Evolutionary conservation across 2,329 filamentous ascomycete species (phyloP), one percentile per base, ranked within the genome.

Genomic region (Epichloe sylvatica): DNA sequence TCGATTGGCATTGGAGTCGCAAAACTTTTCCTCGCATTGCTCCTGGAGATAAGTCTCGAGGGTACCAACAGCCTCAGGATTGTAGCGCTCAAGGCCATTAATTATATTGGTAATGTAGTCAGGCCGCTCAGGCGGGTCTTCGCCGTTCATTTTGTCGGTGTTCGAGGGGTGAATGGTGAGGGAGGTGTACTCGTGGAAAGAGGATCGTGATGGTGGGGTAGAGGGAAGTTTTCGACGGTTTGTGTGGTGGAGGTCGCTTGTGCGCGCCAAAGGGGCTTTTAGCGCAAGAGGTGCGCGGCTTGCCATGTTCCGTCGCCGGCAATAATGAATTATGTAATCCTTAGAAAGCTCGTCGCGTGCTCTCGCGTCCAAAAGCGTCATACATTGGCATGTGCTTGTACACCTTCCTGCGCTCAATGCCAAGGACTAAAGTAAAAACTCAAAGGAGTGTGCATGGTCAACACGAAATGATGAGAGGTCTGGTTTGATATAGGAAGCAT

Each of bases 21-120:
- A 90, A 60, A 85, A 90, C 72, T 89, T 84, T 69, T 86, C 83
- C 71, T 97, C 91, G 76, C 92, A 98, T 73, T 98, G 92, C 70
- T 89, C 83, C 64, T 79, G 78, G 55, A 98, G 84, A 71, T 98
- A 98, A 67, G 87, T 84, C 77, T 98, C 91, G 69, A 98, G 92
- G 57, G 86, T 78, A 54, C 80, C 80, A 46, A 94, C 94, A 47
- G 92, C 95, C 75, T 98, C 92, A 40, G 92, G 92, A 71, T 98
- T 98, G 76, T 98, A 98, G 64, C 92, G 81, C 71, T 98, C 92
- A 56, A 98, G 86, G 60, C 92, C 91, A 72, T 91, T 95, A 65
- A 98, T 88, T 64, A 98, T 96, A 69, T 74, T 77, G 66, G 88
- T 84, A 70, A 98, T 94, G 68, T 92, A 83, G 59, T 92, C 86